Percentiles rank a stretch among this genome's conserved stretches.
These are phyloP conservation scores for Solanum aculeatissimum DNA, from an alignment of 305 asterid genomes.

Conservation along the genomic window DNA sequence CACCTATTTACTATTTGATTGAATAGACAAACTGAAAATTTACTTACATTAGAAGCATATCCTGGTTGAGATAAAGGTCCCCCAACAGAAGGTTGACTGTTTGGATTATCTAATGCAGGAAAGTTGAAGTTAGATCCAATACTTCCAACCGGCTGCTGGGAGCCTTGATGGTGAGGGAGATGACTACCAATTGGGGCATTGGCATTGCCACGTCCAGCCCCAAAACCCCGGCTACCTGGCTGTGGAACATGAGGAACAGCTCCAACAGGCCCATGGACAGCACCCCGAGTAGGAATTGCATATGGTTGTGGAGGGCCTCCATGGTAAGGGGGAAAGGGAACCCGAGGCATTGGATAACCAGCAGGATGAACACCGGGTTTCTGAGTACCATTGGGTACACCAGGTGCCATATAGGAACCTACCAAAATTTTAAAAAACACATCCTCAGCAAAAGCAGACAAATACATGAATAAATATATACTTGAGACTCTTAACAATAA, in stretches of 20 bases:
- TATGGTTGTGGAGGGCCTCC: slow-evolving; percentile 96
- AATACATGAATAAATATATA: not conserved
- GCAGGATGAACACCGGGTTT: slow-evolving; percentile 80
- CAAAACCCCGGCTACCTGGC: slow-evolving; percentile 89
- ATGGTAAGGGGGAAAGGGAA: slow-evolving; percentile 74
- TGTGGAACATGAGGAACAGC: slow-evolving; percentile 88
- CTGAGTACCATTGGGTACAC: slow-evolving; percentile 77
- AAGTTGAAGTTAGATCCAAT: slow-evolving; percentile 67
- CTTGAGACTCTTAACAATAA: not conserved
- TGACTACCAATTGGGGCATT: slow-evolving; percentile 93
- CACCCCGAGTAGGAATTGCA: slow-evolving; percentile 93
- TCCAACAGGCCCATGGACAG: slow-evolving; percentile 96
- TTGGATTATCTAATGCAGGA: slow-evolving; percentile 77
- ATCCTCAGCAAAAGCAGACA: not conserved
- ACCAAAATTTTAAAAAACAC: slow-evolving; percentile 12
- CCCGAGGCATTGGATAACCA: slow-evolving; percentile 83
- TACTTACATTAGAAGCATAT: slow-evolving; percentile 76
- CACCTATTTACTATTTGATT: not conserved
- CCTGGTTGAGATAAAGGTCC: slow-evolving; percentile 96
- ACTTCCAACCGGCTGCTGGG: slow-evolving; percentile 74
- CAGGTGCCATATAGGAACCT: slow-evolving; percentile 84
- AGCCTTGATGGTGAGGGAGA: slow-evolving; percentile 81
- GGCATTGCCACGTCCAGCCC: slow-evolving; percentile 85
- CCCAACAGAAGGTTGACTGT: slow-evolving; percentile 78
- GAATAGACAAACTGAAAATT: not conserved